These are phyloP conservation scores for Juglanconis oblonga DNA, from an alignment of 2,329 filamentous ascomycete genomes.

Conservation along the genomic window DNA sequence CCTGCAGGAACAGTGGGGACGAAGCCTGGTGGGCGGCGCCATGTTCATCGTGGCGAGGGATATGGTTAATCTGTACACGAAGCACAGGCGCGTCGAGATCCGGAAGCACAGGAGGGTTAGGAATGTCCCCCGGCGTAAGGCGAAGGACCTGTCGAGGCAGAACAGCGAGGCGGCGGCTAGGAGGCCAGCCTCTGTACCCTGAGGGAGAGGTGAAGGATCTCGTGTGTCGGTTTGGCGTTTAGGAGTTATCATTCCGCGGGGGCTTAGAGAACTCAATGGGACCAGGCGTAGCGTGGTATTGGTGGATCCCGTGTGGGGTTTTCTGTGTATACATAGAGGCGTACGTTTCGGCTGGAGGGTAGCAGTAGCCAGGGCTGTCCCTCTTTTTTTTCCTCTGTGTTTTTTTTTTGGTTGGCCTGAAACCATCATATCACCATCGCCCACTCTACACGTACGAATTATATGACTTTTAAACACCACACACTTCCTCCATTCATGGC, in stretches of 20 bases:
- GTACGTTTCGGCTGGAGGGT: too few relatives aligned
- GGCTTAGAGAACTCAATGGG: neutral
- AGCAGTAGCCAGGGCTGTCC: too few relatives aligned
- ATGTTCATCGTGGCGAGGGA: constrained; percentile 83
- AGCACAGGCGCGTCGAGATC: constrained; percentile 59
- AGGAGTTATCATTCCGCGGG: neutral
- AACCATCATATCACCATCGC: too few relatives aligned
- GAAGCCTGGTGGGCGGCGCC: constrained; percentile 84
- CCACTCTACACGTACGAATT: neutral
- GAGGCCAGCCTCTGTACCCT: neutral
- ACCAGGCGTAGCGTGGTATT: too few relatives aligned
- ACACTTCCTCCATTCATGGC: too few relatives aligned
- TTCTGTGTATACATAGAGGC: too few relatives aligned
- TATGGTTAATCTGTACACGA: constrained; percentile 58
- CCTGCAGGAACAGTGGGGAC: constrained; percentile 81
- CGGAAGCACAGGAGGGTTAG: constrained; percentile 52
- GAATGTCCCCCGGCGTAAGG: constrained; percentile 35
- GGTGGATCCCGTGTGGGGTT: too few relatives aligned
- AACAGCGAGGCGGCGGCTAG: constrained; percentile 22
- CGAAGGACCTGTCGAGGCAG: constrained; percentile 1
- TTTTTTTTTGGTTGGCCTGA: too few relatives aligned
- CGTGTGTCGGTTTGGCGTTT: neutral
- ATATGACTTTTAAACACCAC: neutral
- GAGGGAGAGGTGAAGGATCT: neutral
- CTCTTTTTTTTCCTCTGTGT: too few relatives aligned